Evolutionary conservation across 1,139 yeast genomes (phyloP), one percentile per base, ranked within the genome.

Genomic region (Kluyveromyces sp.): DNA sequence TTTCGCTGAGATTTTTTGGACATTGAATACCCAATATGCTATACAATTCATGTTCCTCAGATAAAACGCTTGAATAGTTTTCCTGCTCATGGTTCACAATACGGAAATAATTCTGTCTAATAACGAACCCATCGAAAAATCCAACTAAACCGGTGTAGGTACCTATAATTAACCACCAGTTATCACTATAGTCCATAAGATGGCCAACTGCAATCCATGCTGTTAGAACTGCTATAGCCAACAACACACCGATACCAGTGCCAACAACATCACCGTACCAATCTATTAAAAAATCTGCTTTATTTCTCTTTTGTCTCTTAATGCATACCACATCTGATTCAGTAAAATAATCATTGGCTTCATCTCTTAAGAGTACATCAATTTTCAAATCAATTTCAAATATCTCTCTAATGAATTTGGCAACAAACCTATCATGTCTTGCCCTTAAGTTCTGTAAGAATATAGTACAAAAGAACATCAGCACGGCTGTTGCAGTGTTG

Each of bases 121-220:
- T 54, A 28, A 64, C 67, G 50, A 67, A 69, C 2, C 73, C 72
- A 50, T 69, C 73, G 36, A 65, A 49, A 49, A 68, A 68, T 3
- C 73, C 72, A 33, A 68, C 57, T 30, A 69, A 56, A 26, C 73
- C 73, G 0, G 73, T 67, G 49, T 69, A 69, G 2, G 73, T 67
- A 43, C 73, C 73, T 50, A 69, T 69, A 34, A 69, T 66, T 34
- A 69, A 54, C 72, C 72, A 69, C 73, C 73, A 69, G 45, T 67
- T 57, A 37, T 63, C 64, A 50, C 55, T 53, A 65, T 66, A 69
- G 32, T 56, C 29, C 66, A 68, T 58, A 6, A 56, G 47, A 37
- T 56, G 49, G 37, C 73, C 73, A 39, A 67, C 57, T 31, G 57
- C 60, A 25, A 67, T 28, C 73, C 73, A 69, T n/a, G 54, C 63